Evolutionary conservation across 768 basidiomycete species (phyloP).

Genomic region (Mycena crocata): DNA sequence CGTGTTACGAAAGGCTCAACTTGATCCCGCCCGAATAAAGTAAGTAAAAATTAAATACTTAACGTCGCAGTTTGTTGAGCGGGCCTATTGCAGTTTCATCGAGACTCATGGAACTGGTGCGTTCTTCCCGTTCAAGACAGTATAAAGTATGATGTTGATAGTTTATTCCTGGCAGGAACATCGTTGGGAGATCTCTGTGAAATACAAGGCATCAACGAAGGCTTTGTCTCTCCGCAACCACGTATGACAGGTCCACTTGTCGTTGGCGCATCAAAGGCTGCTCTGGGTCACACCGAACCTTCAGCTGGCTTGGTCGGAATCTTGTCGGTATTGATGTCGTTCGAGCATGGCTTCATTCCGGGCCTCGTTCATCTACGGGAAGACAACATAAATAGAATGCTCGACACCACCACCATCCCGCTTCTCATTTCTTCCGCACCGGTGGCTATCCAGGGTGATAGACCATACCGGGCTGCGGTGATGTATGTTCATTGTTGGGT

Average conservation of each 20-base stretch:
- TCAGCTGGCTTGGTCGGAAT: constrained; percentile 31
- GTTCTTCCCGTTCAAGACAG: neutral
- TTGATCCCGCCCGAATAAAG: constrained; percentile 21
- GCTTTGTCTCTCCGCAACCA: constrained; percentile 5
- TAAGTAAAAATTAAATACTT: neutral
- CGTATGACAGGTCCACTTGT: constrained; percentile 9
- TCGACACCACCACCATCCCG: constrained; percentile 17
- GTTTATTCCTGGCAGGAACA: constrained; percentile 7
- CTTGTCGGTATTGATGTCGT: constrained; percentile 12
- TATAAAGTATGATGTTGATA: too few species aligned
- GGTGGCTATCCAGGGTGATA: neutral
- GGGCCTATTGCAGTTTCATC: constrained; percentile 11
- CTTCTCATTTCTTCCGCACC: constrained; percentile 15
- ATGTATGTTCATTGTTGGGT: constrained; percentile 12
- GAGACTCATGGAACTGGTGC: constrained; percentile 28
- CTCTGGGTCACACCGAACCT: constrained; percentile 28
- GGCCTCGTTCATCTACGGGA: constrained; percentile 24
- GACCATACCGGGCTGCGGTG: constrained; percentile 12
- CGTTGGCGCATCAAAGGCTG: constrained; percentile 22
- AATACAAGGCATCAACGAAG: constrained; percentile 31
- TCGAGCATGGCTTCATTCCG: constrained; percentile 19
- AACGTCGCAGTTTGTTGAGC: too few species aligned
- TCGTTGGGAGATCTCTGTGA: constrained; percentile 30
- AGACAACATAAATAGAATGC: constrained; percentile 9
- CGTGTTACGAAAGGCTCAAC: constrained; percentile 13